Base-by-base conservation (phyloP, 176 grass and related monocot species). In the Sorghum bicolor region DNA sequence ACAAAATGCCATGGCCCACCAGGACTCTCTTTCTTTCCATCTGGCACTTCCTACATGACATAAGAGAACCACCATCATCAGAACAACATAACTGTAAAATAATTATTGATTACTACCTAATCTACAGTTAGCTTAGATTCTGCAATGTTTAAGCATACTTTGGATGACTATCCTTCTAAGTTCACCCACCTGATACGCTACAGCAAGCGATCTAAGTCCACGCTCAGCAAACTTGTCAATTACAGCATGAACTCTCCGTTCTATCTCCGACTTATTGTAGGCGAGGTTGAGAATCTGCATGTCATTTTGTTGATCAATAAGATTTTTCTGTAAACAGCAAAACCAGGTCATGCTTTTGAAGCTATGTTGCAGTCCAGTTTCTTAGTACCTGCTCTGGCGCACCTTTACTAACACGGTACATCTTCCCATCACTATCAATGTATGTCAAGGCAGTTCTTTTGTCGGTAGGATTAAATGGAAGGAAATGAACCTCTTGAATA, bases 391-490 rank as follows among this genome's bases (percentile, higher is more conserved):
- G 70, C 40, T 72, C 70, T 10, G 70, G 70, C 6, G 70, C 70
- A 72, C 70, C 70, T 72, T 72, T 72, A 72, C 70, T 72, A 47
- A 72, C 70, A 72, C 70, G 70, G 39, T 72, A 72, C 70, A 72
- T 72, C 70, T 72, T 72, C 25, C 70, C 70, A 72, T 72, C 70
- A 72, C 24, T 47, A 28, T 72, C 70, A 47, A 72, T 72, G 40
- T 45, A 72, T 72, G 70, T 72, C 70, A 72, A 72, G 40, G 70
- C 70, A 10, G 70, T 72, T 47, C 70, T 45, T 72, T 72, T 72
- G 40, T 72, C 70, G 0, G 70, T 72, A 29, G 70, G 70, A 72
- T 47, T 72, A 45, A 72, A 72, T 47, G 70, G 70, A 41, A 72
- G 40, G 70, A 72, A 72, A 72, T 72, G 70, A 28, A 72, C 70